phyloP scores from a whole-genome alignment of 1,284 basidiomycete species.

The Malassezia caprae region DNA sequence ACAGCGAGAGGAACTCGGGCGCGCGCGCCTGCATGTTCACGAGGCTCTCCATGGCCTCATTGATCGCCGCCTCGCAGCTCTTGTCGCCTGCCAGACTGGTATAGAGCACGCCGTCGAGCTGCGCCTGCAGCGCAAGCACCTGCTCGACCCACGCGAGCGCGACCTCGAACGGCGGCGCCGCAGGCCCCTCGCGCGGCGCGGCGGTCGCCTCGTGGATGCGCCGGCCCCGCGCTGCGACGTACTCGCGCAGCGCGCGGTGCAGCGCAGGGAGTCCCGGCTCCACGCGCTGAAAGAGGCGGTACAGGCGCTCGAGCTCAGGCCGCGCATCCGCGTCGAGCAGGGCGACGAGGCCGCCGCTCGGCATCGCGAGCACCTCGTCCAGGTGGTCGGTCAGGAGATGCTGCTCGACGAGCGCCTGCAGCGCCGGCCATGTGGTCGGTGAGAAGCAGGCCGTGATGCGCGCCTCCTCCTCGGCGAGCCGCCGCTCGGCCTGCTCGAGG shows the following conservation, averaged over 20 bases:
- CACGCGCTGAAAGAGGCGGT: slow-evolving; percentile 66
- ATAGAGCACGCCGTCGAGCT: slow-evolving; percentile 68
- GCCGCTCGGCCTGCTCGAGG: slow-evolving; percentile 69
- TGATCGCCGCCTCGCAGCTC: slow-evolving; percentile 66
- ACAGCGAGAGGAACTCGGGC: slow-evolving; percentile 89
- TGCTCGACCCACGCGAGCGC: slow-evolving; percentile 92
- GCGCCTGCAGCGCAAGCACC: slow-evolving; percentile 81
- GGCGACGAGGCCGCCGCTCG: slow-evolving; percentile 70
- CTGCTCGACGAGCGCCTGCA: slow-evolving; percentile 67
- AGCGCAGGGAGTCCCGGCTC: slow-evolving; percentile 57
- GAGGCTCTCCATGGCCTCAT: slow-evolving; percentile 90
- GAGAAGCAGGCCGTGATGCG: slow-evolving; percentile 83
- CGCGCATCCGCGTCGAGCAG: slow-evolving; percentile 77
- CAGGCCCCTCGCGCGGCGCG: slow-evolving; percentile 16
- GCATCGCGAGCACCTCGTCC: slow-evolving; percentile 63
- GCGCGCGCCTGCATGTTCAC: slow-evolving; percentile 79
- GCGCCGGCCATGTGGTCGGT: slow-evolving; percentile 60
- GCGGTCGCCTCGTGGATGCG: slow-evolving; percentile 60
- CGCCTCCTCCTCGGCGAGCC: slow-evolving; percentile 73
- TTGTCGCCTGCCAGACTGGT: slow-evolving; percentile 66
- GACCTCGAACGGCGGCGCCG: slow-evolving; percentile 35
- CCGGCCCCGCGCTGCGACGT: slow-evolving; percentile 66
- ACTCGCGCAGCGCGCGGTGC: slow-evolving; percentile 63
- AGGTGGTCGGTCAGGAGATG: slow-evolving; percentile 71
- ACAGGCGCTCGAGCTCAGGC: slow-evolving; percentile 69